These are phyloP conservation scores for Ziziphus jujuba DNA, from an alignment of 306 rosid genomes.

Conservation along the genomic window DNA sequence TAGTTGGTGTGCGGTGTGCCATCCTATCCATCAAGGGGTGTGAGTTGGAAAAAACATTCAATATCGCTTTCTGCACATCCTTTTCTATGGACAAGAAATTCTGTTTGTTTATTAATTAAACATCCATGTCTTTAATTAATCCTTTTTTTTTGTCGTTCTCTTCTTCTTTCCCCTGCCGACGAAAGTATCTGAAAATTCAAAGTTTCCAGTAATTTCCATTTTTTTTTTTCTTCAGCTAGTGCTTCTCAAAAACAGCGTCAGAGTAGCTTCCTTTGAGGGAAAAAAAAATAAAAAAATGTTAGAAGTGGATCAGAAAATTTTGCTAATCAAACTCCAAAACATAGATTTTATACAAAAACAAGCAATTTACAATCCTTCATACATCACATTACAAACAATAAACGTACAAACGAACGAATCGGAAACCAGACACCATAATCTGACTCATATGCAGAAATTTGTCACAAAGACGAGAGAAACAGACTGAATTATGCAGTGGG, in stretches of 20 bases:
- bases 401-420: not conserved
- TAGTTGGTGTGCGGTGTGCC: too few species aligned
- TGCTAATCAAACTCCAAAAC: not conserved
- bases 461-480: not conserved
- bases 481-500: not conserved
- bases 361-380: not conserved
- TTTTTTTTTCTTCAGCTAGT: too few species aligned
- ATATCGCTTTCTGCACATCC: too few species aligned
- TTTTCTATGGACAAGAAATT: too few species aligned
- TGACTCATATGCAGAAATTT: not conserved
- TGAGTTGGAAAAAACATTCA: too few species aligned
- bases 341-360: not conserved
- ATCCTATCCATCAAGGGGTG: too few species aligned
- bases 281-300: too few species aligned
- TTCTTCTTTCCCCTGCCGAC: not conserved
- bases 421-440: not conserved
- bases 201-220: too few species aligned
- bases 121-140: not conserved
- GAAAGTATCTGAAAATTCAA: not conserved
- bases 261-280: too few species aligned
- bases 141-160: too few species aligned
- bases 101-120: not conserved
- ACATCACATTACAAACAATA: not conserved
- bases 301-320: too few species aligned
- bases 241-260: too few species aligned